Evolutionary conservation across 1,284 basidiomycete species (phyloP), one percentile per base, ranked within the genome.

Genomic region (Chondrostereum purpureum): DNA sequence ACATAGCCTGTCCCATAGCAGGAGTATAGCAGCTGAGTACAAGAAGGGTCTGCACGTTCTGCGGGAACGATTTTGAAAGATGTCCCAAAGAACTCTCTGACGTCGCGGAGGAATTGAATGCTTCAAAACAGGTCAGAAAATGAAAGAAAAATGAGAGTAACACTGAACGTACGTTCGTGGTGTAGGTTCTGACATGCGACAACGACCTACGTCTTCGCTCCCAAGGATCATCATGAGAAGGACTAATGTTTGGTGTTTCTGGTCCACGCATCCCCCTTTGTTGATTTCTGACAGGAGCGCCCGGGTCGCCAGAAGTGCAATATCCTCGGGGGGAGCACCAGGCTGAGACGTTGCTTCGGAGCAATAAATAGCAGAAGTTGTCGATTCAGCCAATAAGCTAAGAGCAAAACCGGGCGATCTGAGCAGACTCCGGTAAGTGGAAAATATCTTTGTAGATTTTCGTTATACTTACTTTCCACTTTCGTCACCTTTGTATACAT

Each of bases 401-500:
- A 99, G 69, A 0, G 90, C 94, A 63, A 94, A 99, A 0, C 96
- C 96, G 1, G 96, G 96, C 0, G 95, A 98, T 67, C 90, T 93
- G 53, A 1, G 23, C 34, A 33, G 19, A 37, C 12, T 17, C 47
- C 12, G 19, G 22, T 47, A n/a, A 3, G 16, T 5, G 19, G 19
- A 46, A n/a, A 16, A 4, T 4, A 10, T 18, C 37, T 27, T 18
- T 21, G 21, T 14, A 14, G 23, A 14, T 19, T 27, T n/a, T 12
- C 20, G 42, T 17, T 4, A 14, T 13, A 69, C 88, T 52, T 53
- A 89, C 89, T 92, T 96, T 63, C 96, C 96, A 52, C 91, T 92
- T 51, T 99, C 96, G 18, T 93, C 90, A 6, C 94, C 94, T 60
- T 96, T 93, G 68, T 97, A 99, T 11, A 98, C 93, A 57, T 99